Evolutionary conservation across 176 grass and related monocot genomes (phyloP).

Genomic region (Luzula sylvatica): DNA sequence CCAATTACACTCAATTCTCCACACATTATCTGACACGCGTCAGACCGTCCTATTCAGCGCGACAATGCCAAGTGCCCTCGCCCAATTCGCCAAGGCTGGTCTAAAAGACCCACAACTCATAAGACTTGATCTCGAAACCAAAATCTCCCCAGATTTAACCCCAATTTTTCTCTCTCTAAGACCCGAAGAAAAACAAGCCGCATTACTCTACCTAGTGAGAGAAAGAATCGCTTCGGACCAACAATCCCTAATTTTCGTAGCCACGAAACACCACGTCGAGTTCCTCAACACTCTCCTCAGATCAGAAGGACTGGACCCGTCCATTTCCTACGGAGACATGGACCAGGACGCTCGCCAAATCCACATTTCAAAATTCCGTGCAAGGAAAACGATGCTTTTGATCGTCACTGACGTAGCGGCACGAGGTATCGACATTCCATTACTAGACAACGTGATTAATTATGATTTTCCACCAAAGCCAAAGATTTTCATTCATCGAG

Average conservation of each 20-base stretch:
- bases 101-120: slow-evolving; percentile 68
- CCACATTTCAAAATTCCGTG: slow-evolving; percentile 78
- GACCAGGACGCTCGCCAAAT: slow-evolving; percentile 91
- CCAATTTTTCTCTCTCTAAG: slow-evolving; percentile 68
- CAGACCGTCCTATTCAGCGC: slow-evolving; percentile 96
- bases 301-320: slow-evolving; percentile 71
- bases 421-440: slow-evolving; percentile 88
- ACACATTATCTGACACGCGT: slow-evolving; percentile 49
- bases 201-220: slow-evolving; percentile 79
- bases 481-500: slow-evolving; percentile 91
- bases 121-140: slow-evolving; percentile 78
- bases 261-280: slow-evolving; percentile 93
- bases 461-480: slow-evolving; percentile 95
- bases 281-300: slow-evolving; percentile 84
- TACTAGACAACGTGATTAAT: slow-evolving; percentile 98
- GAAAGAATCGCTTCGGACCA: slow-evolving; percentile 70
- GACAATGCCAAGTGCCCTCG: slow-evolving; percentile 66
- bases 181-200: slow-evolving; percentile 85
- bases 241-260: slow-evolving; percentile 91
- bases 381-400: slow-evolving; percentile 81
- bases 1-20: slow-evolving; percentile 65
- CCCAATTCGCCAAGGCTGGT: slow-evolving; percentile 88
- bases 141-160: slow-evolving; percentile 88
- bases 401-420: slow-evolving; percentile 99
- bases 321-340: slow-evolving; percentile 91